Base-by-base conservation (phyloP, 345 rosid species). In the Raphanus raphanistrum region DNA sequence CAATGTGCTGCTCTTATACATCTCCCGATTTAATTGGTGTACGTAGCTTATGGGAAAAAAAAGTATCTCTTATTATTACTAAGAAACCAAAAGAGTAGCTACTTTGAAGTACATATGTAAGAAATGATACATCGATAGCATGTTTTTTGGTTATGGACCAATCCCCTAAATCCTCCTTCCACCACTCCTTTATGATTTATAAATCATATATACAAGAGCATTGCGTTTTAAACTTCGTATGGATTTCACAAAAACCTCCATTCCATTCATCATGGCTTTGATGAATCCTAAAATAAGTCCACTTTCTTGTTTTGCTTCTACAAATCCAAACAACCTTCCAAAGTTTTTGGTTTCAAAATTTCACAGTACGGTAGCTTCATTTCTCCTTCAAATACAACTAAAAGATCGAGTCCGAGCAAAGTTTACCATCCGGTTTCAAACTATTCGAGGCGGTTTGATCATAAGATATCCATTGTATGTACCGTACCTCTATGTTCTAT, bases 201-300 rank as follows among this genome's bases (percentile, higher is more conserved):
- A 67, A 27, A 45, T 27, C 12, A 26, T 57, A 58, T 25, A 3
- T 8, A 17, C 25, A 16, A 25, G 28, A 21, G 4, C 3, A 67
- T 15, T 68, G 54, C 45, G 6, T 50, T 71, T 36, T 8, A 38
- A 38, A 31, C 45, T 59, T 25, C 7, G 5, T 13, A 15, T 36
- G 15, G 45, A 7, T 43, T 2, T 26, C 62, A 48, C 12, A 63
- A 63, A 29, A 48, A 31, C 4, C 8, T 28, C 52, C 31, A 0
- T 31, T 58, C 27, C 57, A 54, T 38, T 57, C 28, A 28, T 36
- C 26, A 75, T 66, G 78, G 66, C 78, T 8, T 75, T 41, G 12
- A 38, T 66, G 9, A 15, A 31, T 38, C 9, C 61, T 27, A 41
- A 2, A 28, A 59, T 29, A 59, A 58, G 16, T 41, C 31, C 60